Evolutionary conservation across 805 yeast genomes (phyloP).

Genomic region (Myxozyma melibiosi): DNA sequence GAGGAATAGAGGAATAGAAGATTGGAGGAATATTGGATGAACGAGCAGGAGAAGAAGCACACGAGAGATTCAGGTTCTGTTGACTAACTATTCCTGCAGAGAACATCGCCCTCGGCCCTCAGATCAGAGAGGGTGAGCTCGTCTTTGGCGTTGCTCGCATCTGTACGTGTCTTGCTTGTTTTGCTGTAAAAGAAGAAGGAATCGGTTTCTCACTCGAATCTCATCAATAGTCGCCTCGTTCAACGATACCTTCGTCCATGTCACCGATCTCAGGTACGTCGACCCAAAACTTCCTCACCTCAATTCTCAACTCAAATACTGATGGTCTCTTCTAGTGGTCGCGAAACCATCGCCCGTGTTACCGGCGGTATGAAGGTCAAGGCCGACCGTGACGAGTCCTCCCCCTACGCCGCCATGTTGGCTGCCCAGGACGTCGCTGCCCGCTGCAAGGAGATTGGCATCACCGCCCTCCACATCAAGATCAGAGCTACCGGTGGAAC

Average conservation of each 20-base stretch:
- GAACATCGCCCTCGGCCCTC: constrained; percentile 68
- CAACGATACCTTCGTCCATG: constrained; percentile 99
- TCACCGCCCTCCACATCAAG: constrained; percentile 99
- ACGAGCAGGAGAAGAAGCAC: background rate
- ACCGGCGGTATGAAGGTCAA: constrained; percentile 99
- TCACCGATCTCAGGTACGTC: constrained; percentile 72
- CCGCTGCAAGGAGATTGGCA: constrained; percentile 99
- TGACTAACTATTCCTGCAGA: constrained; percentile 34
- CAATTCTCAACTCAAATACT: background rate
- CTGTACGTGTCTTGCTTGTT: constrained; percentile 45
- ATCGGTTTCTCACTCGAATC: background rate
- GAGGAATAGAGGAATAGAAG: too few relatives aligned
- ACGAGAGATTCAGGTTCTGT: background rate
- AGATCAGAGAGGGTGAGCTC: constrained; percentile 96
- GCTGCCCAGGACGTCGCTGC: constrained; percentile 99
- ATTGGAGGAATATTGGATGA: too few relatives aligned
- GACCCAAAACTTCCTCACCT: too few relatives aligned
- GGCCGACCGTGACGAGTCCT: constrained; percentile 99
- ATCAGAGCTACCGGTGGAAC: constrained; percentile 99
- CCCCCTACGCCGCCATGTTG: constrained; percentile 99
- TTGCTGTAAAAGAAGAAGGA: background rate
- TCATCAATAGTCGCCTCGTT: constrained; percentile 78
- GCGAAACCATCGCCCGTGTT: constrained; percentile 99
- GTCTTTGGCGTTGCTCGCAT: constrained; percentile 99
- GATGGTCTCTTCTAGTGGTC: constrained; percentile 65